These are phyloP conservation scores for Aspergillus panamensis DNA, from an alignment of 495 filamentous ascomycete species.

Conservation along the genomic window DNA sequence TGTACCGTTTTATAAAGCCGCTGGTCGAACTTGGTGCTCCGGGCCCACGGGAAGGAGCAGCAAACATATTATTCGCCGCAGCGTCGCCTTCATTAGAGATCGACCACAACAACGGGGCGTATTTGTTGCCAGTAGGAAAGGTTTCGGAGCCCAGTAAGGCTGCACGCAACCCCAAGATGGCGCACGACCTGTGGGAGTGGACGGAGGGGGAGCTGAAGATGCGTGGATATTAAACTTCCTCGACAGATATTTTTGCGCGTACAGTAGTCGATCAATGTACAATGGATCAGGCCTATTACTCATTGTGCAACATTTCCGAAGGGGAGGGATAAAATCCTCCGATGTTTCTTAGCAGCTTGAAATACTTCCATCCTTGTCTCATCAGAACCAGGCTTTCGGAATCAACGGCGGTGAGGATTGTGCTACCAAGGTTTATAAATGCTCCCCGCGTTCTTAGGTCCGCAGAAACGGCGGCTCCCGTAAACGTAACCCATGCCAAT, in stretches of 20 bases:
- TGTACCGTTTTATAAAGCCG: conserved; percentile 5
- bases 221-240: background rate
- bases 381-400: background rate
- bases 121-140: background rate
- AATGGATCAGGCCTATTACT: background rate
- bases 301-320: background rate
- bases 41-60: conserved; percentile 5
- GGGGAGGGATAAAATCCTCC: background rate
- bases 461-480: background rate
- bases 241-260: background rate
- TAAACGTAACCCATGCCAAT: background rate
- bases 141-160: background rate
- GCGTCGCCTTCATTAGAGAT: background rate
- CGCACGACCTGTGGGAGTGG: conserved; percentile 9
- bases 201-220: conserved; percentile 1
- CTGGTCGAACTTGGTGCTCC: conserved; percentile 5
- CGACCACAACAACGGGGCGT: background rate
- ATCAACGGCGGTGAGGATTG: background rate
- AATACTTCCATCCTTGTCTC: conserved; percentile 7
- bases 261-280: background rate
- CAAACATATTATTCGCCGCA: conserved; percentile 1
- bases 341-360: background rate
- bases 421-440: background rate
- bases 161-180: background rate
- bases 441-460: background rate